phyloP scores from a whole-genome alignment of 2,329 filamentous ascomycete species.

The Talaromyces sp. region DNA sequence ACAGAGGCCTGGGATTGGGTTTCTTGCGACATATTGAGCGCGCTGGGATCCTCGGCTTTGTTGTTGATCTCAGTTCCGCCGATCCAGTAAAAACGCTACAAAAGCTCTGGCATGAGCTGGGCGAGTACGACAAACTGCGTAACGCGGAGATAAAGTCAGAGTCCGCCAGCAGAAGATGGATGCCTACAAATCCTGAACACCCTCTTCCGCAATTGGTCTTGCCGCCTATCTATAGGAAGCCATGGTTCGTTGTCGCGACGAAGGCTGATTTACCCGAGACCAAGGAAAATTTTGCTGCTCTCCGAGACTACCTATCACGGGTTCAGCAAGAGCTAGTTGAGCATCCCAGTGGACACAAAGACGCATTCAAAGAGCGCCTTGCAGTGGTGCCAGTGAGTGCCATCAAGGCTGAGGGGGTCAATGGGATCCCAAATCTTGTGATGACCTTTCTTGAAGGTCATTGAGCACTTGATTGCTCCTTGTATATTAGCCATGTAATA shows the following conservation, averaged over 20 bases:
- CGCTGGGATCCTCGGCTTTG: slow-evolving; percentile 87
- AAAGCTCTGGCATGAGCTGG: slow-evolving; percentile 84
- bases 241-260: slow-evolving; percentile 93
- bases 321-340: slow-evolving; percentile 60
- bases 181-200: slow-evolving; percentile 45
- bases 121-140: slow-evolving; percentile 77
- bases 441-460: slow-evolving; percentile 39
- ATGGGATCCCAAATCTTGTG: slow-evolving; percentile 46
- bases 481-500: slow-evolving; percentile 1
- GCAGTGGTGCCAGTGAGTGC: slow-evolving; percentile 82
- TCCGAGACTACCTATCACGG: slow-evolving; percentile 67
- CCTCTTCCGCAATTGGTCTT: slow-evolving; percentile 48
- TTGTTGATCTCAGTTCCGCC: slow-evolving; percentile 76
- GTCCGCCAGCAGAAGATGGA: slow-evolving; percentile 59
- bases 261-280: slow-evolving; percentile 83
- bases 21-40: slow-evolving; percentile 94
- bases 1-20: slow-evolving; percentile 83
- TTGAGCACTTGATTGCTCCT: neutral
- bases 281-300: slow-evolving; percentile 66
- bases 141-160: slow-evolving; percentile 63
- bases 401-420: slow-evolving; percentile 78
- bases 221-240: slow-evolving; percentile 83
- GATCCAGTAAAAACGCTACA: slow-evolving; percentile 76
- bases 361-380: slow-evolving; percentile 56
- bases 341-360: slow-evolving; percentile 72